Evolutionary conservation across 805 yeast species (phyloP).

Genomic region (Saccharomycopsis sp.): DNA sequence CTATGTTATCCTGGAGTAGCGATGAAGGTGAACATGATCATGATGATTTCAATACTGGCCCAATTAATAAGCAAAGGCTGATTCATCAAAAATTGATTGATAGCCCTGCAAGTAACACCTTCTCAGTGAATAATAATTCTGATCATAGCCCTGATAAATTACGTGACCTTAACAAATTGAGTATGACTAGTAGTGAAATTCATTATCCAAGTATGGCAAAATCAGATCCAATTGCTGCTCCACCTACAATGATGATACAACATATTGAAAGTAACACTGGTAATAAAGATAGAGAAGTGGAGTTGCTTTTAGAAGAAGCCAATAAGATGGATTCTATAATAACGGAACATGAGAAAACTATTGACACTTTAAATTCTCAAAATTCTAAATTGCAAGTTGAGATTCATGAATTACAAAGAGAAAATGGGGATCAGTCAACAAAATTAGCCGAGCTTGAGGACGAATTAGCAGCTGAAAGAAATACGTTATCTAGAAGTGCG

Average conservation of each 20-base stretch:
- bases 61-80: conserved; percentile 20
- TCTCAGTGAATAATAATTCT: not conserved
- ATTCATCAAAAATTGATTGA: conserved; percentile 21
- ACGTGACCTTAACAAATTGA: not conserved
- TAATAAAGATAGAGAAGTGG: conserved; percentile 38
- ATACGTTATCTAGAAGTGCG: no score
- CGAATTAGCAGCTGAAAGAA: not conserved
- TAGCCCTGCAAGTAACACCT: not conserved
- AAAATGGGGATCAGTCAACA: conserved; percentile 9
- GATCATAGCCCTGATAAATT: not conserved
- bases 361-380: conserved; percentile 4
- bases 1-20: conserved; percentile 78
- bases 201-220: not conserved
- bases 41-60: conserved; percentile 16
- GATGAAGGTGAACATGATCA: conserved; percentile 63
- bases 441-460: not conserved
- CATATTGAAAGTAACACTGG: conserved; percentile 19
- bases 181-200: not conserved
- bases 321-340: conserved; percentile 42
- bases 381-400: conserved; percentile 1
- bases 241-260: not conserved
- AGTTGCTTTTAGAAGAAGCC: conserved; percentile 39
- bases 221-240: not conserved
- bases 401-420: conserved; percentile 13
- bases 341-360: conserved; percentile 32